Conservation (phyloP, 208 protist genomes). For the Willaertia magna region DNA sequence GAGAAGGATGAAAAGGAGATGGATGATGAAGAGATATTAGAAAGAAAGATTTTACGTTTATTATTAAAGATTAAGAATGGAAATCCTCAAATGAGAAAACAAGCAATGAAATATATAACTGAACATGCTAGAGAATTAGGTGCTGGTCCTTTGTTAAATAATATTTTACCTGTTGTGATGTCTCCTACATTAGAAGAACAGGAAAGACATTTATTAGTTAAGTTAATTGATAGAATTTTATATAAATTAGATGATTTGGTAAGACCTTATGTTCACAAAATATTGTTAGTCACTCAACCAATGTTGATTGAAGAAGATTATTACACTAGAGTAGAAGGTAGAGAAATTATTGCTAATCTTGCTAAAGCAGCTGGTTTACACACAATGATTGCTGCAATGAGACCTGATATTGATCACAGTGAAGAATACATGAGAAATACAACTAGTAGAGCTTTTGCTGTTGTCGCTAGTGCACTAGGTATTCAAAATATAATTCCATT, state of each 20-base stretch:
- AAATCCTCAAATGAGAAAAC: slow-evolving; percentile 86
- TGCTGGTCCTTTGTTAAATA: slow-evolving; percentile 88
- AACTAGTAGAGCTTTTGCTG: slow-evolving; percentile 90
- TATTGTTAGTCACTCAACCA: slow-evolving; percentile 96
- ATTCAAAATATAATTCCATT: slow-evolving; percentile 85
- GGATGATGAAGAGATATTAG: slow-evolving; percentile 69
- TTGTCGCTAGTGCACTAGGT: slow-evolving; percentile 90
- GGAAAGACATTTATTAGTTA: slow-evolving; percentile 95
- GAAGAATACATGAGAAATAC: slow-evolving; percentile 95
- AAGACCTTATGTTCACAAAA: slow-evolving; percentile 89
- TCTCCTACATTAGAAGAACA: slow-evolving; percentile 87
- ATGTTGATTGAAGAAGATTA: slow-evolving; percentile 94
- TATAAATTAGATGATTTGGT: slow-evolving; percentile 91
- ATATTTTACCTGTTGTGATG: slow-evolving; percentile 93
- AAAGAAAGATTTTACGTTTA: slow-evolving; percentile 90
- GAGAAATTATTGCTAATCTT: slow-evolving; percentile 96
- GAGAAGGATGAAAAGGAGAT: slow-evolving; percentile 63
- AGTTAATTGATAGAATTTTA: slow-evolving; percentile 96
- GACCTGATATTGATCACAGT: slow-evolving; percentile 91
- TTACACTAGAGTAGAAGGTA: slow-evolving; percentile 92
- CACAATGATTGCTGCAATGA: slow-evolving; percentile 91
- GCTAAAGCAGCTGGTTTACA: slow-evolving; percentile 94
- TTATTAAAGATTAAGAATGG: slow-evolving; percentile 98
- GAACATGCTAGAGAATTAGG: slow-evolving; percentile 94
- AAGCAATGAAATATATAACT: slow-evolving; percentile 85